Evolutionary conservation across 1,139 yeast genomes (phyloP), one percentile per base, ranked within the genome.

Genomic region (Petasospora fabianii): DNA sequence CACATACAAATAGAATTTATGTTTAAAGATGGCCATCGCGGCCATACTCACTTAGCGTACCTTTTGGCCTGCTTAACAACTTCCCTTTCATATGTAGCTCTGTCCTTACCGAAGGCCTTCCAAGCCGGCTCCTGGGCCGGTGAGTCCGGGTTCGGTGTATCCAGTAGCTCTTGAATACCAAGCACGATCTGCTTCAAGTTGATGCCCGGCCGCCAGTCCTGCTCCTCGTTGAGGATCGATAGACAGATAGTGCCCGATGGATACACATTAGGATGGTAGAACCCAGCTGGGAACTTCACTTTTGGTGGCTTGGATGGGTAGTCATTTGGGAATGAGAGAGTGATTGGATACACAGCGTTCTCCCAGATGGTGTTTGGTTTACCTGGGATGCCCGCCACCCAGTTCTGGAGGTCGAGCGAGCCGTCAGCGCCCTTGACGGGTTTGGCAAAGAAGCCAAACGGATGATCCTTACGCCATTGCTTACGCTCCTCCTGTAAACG

Each of bases 61-160:
- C 71, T 73, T 56, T 78, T 77, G 8, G 95, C 92, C 65, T 92
- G 97, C 49, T 84, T 88, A 50, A 67, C 67, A 24, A 92, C 95
- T 55, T 78, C 83, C 61, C 77, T 77, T 45, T 82, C 86, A 59
- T 94, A 94, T 34, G 74, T 65, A 1, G 69, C 67, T 54, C 73
- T 73, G 59, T 85, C 85, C 56, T 77, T 80, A 17, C 77, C 73
- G 55, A 78, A 92, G 1, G 95, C 86, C 57, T 82, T 79, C 83
- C 90, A 94, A 3, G 98, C 97, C 3, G 95, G 95, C 50, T 87
- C 95, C 62, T 92, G 99, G 0, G 98, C 98, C 1, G 99, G 99
- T 0, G 97, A 87, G 44, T 84, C 81, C 22, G 96, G 94, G 58
- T 94, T 94, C 24, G 99, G 98, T 22, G 80, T 74, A 55, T 84